Evolutionary conservation across 441 rosid genomes (phyloP), one percentile per base, ranked within the genome.

Genomic region (Hypseocharis bilobata): DNA sequence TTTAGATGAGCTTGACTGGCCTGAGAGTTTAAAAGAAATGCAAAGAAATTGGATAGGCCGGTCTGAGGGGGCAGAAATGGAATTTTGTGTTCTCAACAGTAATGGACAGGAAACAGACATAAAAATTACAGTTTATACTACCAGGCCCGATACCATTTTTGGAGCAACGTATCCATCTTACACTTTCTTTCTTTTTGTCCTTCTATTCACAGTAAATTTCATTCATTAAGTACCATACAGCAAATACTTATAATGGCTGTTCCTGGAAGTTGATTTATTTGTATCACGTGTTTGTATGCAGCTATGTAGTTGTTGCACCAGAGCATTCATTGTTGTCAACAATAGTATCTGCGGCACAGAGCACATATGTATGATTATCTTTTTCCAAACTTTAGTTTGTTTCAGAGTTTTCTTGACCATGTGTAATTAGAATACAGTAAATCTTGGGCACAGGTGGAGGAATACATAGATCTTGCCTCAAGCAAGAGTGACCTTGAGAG

Each of bases 11-110:
- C 92, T 92, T 16, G 89, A 92, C 49, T 92, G 97, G 96, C 96
- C 96, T 71, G 98, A 92, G 70, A 90, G 91, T 52, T 57, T 90
- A 65, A 90, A 88, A 78, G 97, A 92, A 72, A 92, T 88, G 96
- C 97, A 92, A 70, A 77, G 95, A 75, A 92, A 92, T 78, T 90
- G 97, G 96, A 90, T 90, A 44, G 98, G 97, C 68, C 87, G 87
- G 79, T 92, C 95, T 20, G 95, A 88, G 72, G 98, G 98, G 47
- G 92, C 91, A 44, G 93, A 90, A 66, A 36, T 90, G 81, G 78
- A 84, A 3, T 93, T 88, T 78, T 28, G 40, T 47, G 76, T 85
- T 78, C 87, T 90, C 47, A 86, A 83, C 62, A 73, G 69, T 66
- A 75, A 83, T 65, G 85, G 88, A 56, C 75, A 42, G 69, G 85